Evolutionary conservation across 306 rosid genomes (phyloP).

Genomic region (Cucurbita maxima): DNA sequence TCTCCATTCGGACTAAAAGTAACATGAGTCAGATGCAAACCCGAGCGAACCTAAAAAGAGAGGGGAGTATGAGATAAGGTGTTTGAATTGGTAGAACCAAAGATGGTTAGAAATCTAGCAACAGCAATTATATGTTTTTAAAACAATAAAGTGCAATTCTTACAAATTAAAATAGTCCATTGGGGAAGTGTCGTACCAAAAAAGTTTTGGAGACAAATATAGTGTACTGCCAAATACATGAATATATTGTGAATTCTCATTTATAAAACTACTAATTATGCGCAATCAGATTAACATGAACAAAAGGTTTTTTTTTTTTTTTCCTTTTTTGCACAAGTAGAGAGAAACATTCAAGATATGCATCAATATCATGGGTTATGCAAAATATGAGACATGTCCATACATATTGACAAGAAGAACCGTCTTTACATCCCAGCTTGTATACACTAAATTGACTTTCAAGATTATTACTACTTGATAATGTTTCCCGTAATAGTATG

Average conservation of each 20-base stretch:
- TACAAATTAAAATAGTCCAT: background rate
- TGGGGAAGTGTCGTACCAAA: background rate
- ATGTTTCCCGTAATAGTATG: background rate
- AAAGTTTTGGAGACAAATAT: background rate
- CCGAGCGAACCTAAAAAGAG: constrained; percentile 51
- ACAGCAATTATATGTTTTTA: background rate
- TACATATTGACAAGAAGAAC: background rate
- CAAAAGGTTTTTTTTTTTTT: background rate
- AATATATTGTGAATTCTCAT: background rate
- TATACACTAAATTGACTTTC: background rate
- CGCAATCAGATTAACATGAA: background rate
- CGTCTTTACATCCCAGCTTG: background rate
- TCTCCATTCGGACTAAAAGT: constrained; percentile 86
- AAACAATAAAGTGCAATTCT: background rate
- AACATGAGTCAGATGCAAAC: constrained; percentile 85
- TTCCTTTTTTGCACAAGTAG: background rate
- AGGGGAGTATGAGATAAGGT: background rate
- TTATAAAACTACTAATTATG: background rate
- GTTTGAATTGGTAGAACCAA: background rate
- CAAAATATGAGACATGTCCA: background rate
- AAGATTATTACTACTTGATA: background rate
- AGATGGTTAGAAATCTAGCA: background rate
- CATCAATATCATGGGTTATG: background rate
- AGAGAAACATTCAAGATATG: background rate
- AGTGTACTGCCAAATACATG: background rate